Percentiles rank a stretch among this genome's conserved stretches.
These are phyloP conservation scores for Solanum dulcamara DNA, from an alignment of 257 asterid species.

Conservation along the genomic window DNA sequence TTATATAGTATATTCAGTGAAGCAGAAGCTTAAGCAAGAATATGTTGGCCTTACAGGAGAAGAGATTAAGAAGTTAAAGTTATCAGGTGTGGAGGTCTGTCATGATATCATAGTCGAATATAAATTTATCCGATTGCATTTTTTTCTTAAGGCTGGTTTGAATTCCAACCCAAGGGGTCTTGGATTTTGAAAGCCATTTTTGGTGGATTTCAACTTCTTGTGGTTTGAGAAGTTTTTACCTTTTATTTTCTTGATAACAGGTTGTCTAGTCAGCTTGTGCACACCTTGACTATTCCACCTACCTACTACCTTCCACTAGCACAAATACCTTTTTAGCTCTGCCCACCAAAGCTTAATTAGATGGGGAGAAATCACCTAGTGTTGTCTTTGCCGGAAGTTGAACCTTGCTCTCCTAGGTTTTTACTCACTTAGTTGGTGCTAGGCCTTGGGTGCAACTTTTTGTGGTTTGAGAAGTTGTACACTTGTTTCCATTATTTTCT, in stretches of 20 bases:
- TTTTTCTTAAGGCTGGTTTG: background rate
- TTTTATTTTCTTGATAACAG: too few species aligned
- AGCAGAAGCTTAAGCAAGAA: conserved; percentile 74
- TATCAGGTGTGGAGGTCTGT: conserved; percentile 79
- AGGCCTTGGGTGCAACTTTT: background rate
- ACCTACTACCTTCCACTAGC: too few species aligned
- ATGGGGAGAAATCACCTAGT: background rate
- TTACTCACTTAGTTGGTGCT: background rate
- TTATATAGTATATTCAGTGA: conserved; percentile 67
- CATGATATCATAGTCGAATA: background rate
- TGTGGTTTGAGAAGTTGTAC: background rate
- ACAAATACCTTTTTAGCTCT: too few species aligned
- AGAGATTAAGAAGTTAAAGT: conserved; percentile 62
- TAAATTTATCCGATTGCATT: background rate
- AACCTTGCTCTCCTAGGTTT: background rate
- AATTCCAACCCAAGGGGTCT: background rate
- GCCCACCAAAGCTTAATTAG: background rate
- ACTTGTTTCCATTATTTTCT: background rate
- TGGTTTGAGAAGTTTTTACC: too few species aligned
- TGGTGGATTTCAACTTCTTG: too few species aligned
- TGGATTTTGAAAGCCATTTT: background rate
- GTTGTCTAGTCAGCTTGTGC: too few species aligned
- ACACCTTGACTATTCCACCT: too few species aligned
- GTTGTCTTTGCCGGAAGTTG: background rate
- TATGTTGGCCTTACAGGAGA: conserved; percentile 52